A percentile compares a stretch with the other conserved stretches of the same genome.
phyloP scores from a whole-genome alignment of 2,329 filamentous ascomycete genomes.

The Penicillium digitatum region DNA sequence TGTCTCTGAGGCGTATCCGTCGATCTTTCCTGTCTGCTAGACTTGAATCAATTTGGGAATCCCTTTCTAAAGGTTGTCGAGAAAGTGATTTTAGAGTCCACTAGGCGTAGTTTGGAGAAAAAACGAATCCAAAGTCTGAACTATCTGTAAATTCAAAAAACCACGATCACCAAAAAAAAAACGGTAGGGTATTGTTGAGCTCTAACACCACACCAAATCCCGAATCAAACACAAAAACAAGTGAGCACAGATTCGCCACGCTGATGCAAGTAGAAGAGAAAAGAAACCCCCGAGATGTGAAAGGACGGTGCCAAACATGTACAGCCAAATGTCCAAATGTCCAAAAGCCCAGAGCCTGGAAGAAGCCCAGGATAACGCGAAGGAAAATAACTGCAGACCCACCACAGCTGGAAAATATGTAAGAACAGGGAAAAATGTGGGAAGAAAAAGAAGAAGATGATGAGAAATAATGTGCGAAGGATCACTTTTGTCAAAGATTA shows the following conservation, averaged over 20 bases:
- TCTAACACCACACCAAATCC: conserved; percentile 10
- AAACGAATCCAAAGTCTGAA: not conserved
- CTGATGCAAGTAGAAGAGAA: conserved; percentile 25
- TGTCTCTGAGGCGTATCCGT: too few relatives aligned
- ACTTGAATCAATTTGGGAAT: too few relatives aligned
- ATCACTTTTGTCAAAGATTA: not conserved
- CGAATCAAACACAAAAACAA: conserved; percentile 11
- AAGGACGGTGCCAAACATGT: conserved; percentile 5
- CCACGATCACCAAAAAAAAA: conserved; percentile 2
- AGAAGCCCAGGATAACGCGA: conserved; percentile 2
- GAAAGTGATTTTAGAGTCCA: too few relatives aligned
- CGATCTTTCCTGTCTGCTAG: too few relatives aligned
- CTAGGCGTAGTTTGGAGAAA: not conserved
- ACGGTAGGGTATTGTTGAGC: conserved; percentile 10
- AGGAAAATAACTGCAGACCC: conserved; percentile 7
- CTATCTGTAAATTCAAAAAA: conserved; percentile 2
- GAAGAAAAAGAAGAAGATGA: not conserved
- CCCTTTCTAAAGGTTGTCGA: too few relatives aligned
- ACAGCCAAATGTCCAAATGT: not conserved
- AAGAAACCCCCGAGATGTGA: conserved; percentile 7
- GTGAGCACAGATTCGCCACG: conserved; percentile 21
- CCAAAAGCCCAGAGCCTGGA: conserved; percentile 7
- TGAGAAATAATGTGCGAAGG: not conserved
- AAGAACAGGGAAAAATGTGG: not conserved
- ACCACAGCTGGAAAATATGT: not conserved